Conservation (phyloP, 2,329 filamentous ascomycete genomes). For the Hymenoscyphus scutula region DNA sequence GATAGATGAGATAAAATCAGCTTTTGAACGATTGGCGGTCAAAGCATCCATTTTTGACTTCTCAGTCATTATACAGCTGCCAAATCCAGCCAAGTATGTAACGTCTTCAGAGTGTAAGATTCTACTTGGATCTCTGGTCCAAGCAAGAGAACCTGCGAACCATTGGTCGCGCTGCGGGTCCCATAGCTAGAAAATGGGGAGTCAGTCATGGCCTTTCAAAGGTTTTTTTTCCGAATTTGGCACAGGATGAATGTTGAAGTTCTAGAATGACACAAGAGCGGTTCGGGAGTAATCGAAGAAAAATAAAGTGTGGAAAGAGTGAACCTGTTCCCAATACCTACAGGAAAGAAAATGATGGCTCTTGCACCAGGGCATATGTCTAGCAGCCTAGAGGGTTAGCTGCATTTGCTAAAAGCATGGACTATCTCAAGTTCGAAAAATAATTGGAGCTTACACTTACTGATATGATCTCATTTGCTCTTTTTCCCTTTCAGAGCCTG, state of each 20-base stretch:
- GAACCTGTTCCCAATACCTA: no score
- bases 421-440: no score
- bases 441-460: background rate
- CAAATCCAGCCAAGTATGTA: conserved; percentile 49
- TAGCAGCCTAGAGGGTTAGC: conserved; percentile 6
- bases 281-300: background rate
- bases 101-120: conserved; percentile 46
- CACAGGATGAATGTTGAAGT: no score
- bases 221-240: no score
- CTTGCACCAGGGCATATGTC: conserved; percentile 42
- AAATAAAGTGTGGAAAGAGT: background rate
- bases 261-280: no score
- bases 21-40: conserved; percentile 43
- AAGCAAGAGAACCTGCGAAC: conserved; percentile 49
- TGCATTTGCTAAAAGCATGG: no score
- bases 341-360: conserved; percentile 45
- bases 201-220: background rate
- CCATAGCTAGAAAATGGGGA: conserved; percentile 25
- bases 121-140: conserved; percentile 43
- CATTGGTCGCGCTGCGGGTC: conserved; percentile 44
- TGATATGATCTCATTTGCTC: conserved; percentile 16
- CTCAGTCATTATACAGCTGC: conserved; percentile 54
- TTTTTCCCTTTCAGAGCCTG: conserved; percentile 8
- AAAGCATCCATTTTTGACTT: conserved; percentile 47
- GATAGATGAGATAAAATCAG: conserved; percentile 57